Evolutionary conservation across 2,329 filamentous ascomycete genomes (phyloP).

Genomic region (Pseudopithomyces chartarum): DNA sequence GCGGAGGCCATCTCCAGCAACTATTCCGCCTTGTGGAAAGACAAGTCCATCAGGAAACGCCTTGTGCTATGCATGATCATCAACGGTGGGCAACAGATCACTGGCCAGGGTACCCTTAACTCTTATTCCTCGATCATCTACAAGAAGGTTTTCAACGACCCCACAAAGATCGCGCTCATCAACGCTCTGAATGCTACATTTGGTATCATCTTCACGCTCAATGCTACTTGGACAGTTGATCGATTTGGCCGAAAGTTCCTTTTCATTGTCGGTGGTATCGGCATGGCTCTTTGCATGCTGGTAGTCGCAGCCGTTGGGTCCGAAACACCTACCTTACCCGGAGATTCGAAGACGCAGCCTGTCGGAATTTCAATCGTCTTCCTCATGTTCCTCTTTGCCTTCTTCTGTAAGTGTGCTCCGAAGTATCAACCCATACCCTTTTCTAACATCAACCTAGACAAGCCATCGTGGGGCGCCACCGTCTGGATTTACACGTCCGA

Average conservation of each 20-base stretch:
- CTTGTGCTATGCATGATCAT: constrained; percentile 68
- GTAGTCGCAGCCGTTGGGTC: constrained; percentile 64
- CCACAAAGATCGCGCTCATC: constrained; percentile 67
- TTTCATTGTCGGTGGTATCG: constrained; percentile 69
- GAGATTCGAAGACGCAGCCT: constrained; percentile 60
- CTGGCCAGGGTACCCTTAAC: constrained; percentile 74
- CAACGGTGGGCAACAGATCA: constrained; percentile 74
- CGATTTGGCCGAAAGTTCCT: constrained; percentile 73
- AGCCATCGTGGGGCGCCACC: constrained; percentile 71
- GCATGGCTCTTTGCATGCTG: constrained; percentile 74
- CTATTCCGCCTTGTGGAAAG: constrained; percentile 72
- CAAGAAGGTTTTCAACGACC: constrained; percentile 67
- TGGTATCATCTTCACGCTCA: constrained; percentile 74
- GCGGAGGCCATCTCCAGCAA: constrained; percentile 68
- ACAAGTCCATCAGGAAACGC: constrained; percentile 69
- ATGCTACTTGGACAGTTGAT: constrained; percentile 75
- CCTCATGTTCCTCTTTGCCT: constrained; percentile 68
- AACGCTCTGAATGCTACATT: constrained; percentile 76
- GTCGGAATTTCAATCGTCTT: constrained; percentile 73
- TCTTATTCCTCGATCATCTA: constrained; percentile 76
- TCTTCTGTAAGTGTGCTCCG: constrained; percentile 60
- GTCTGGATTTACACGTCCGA: constrained; percentile 75
- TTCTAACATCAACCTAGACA: constrained; percentile 53
- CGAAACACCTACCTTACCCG: constrained; percentile 57
- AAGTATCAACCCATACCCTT: constrained; percentile 4